Evolutionary conservation across 306 rosid genomes (phyloP).

Genomic region (Rosa multiflora): DNA sequence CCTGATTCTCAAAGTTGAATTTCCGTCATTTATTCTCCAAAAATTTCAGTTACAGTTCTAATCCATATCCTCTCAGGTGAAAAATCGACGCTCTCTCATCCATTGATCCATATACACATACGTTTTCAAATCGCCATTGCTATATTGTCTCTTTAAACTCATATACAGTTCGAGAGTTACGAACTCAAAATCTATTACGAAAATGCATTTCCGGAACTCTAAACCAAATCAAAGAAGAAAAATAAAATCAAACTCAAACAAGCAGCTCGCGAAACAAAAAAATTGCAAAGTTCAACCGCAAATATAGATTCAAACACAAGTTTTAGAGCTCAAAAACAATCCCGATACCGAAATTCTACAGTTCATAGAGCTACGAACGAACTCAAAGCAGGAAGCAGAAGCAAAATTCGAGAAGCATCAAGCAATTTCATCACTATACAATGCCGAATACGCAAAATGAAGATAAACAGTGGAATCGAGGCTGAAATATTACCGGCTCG

Average conservation of each 20-base stretch:
- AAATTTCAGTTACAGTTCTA: background rate
- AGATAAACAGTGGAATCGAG: background rate
- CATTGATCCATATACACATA: background rate
- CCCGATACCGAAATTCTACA: background rate
- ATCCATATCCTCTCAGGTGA: background rate
- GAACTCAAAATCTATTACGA: background rate
- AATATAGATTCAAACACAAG: background rate
- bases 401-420: constrained; percentile 5
- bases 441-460: constrained; percentile 8
- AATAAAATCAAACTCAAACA: background rate
- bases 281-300: background rate
- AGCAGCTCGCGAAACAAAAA: background rate
- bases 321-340: background rate
- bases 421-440: background rate
- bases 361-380: background rate
- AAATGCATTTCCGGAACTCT: background rate
- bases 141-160: background rate
- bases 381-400: background rate
- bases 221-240: constrained; percentile 1
- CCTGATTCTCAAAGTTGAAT: background rate
- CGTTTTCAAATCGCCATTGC: background rate
- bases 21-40: background rate
- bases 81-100: background rate
- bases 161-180: background rate
- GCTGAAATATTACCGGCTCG: constrained; percentile 46